Evolutionary conservation across 805 yeast species (phyloP).

Genomic region (Candida argentea): DNA sequence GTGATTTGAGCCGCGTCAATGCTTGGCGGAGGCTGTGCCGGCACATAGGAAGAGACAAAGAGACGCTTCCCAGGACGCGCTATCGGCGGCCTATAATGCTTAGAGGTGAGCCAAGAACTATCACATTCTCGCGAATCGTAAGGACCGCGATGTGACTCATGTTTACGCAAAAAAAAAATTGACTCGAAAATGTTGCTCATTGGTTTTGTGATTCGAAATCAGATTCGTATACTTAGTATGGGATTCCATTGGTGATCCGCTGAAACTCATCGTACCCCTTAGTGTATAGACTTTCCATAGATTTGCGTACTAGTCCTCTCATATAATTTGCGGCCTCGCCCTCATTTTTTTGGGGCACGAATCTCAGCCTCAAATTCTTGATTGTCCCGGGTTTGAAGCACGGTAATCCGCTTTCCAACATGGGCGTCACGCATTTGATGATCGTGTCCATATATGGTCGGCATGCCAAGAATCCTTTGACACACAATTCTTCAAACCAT

Average conservation of each 20-base stretch:
- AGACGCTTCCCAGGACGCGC: no score
- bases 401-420: slow-evolving; percentile 93
- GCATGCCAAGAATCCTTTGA: slow-evolving; percentile 82
- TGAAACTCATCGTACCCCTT: slow-evolving; percentile 98
- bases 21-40: no score
- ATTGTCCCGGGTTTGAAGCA: slow-evolving; percentile 89
- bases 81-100: no score
- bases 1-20: no score
- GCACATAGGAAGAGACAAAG: no score
- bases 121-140: no score
- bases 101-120: no score
- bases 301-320: slow-evolving; percentile 64
- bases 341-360: slow-evolving; percentile 72
- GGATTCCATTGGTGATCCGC: slow-evolving; percentile 92
- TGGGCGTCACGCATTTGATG: slow-evolving; percentile 76
- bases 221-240: slow-evolving; percentile 43
- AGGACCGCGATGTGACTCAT: no score
- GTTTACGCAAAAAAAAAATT: no score
- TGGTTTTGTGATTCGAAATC: no score
- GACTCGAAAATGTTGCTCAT: no score
- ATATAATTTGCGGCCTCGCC: slow-evolving; percentile 76
- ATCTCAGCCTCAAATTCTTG: slow-evolving; percentile 63
- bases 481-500: slow-evolving; percentile 93
- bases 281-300: slow-evolving; percentile 82
- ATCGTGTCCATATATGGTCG: slow-evolving; percentile 83